Conservation (phyloP, 345 rosid genomes). For the Lagerstroemia speciosa region DNA sequence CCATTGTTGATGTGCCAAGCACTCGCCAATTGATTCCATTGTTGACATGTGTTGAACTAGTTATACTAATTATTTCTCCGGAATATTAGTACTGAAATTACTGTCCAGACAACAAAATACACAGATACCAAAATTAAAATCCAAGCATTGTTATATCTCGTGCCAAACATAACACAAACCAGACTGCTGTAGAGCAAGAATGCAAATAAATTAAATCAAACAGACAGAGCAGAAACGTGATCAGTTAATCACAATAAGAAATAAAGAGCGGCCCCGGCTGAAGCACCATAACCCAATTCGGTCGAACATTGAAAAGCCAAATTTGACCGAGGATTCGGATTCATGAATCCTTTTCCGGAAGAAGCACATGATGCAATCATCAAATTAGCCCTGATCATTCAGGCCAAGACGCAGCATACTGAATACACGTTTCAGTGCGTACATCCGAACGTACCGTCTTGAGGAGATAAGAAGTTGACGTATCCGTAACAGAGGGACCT, state of each 20-base stretch:
- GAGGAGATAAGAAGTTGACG: conserved; percentile 58
- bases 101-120: background rate
- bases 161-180: background rate
- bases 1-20: too few relatives aligned
- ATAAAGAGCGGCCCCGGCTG: background rate
- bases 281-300: background rate
- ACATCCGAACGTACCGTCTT: conserved; percentile 34
- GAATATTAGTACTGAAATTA: background rate
- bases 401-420: background rate
- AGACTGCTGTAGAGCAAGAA: background rate
- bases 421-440: background rate
- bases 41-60: too few relatives aligned
- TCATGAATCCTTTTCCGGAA: background rate
- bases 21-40: too few relatives aligned
- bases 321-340: background rate
- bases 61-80: too few relatives aligned
- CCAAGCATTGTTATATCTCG: background rate
- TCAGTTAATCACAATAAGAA: background rate
- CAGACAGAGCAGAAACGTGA: background rate
- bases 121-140: background rate
- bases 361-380: background rate
- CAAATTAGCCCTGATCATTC: background rate
- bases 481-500: conserved; percentile 76
- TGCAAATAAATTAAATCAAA: background rate
- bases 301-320: background rate